phyloP scores from a whole-genome alignment of 768 basidiomycete species.

The Tremella yokohamensis region DNA sequence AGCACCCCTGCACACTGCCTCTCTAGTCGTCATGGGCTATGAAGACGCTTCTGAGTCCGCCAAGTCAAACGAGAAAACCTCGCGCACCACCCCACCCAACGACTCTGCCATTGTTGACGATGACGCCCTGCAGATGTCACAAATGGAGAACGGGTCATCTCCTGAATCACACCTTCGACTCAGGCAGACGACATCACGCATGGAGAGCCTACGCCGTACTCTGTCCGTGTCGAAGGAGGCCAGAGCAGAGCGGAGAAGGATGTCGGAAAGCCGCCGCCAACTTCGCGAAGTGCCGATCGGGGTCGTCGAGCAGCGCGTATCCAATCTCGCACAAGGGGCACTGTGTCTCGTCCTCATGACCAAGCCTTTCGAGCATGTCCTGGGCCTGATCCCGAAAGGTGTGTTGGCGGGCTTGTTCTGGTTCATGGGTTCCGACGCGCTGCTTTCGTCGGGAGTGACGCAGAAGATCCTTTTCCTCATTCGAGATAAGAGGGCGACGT shows the following conservation, averaged over 20 bases:
- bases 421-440: slow-evolving; percentile 86
- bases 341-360: slow-evolving; percentile 72
- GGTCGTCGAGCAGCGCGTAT: slow-evolving; percentile 89
- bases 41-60: slow-evolving; percentile 21
- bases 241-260: too few relatives aligned
- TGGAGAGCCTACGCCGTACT: too few relatives aligned
- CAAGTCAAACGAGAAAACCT: neutral
- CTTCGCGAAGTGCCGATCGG: slow-evolving; percentile 53
- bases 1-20: slow-evolving; percentile 87
- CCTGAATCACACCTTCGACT: too few relatives aligned
- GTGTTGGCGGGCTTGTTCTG: slow-evolving; percentile 79
- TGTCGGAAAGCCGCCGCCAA: neutral
- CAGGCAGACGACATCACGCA: too few relatives aligned
- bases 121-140: slow-evolving; percentile 18
- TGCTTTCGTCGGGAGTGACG: slow-evolving; percentile 77
- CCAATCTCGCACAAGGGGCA: slow-evolving; percentile 79
- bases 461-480: slow-evolving; percentile 74
- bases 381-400: slow-evolving; percentile 73
- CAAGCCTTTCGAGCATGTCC: slow-evolving; percentile 73
- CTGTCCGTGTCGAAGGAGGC: too few relatives aligned
- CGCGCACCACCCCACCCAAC: neutral
- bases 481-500: slow-evolving; percentile 64
- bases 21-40: slow-evolving; percentile 66
- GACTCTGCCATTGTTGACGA: slow-evolving; percentile 12
- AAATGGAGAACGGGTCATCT: slow-evolving; percentile 23